These are phyloP conservation scores for Eucalyptus microcorys DNA, from an alignment of 345 rosid genomes.

Conservation along the genomic window DNA sequence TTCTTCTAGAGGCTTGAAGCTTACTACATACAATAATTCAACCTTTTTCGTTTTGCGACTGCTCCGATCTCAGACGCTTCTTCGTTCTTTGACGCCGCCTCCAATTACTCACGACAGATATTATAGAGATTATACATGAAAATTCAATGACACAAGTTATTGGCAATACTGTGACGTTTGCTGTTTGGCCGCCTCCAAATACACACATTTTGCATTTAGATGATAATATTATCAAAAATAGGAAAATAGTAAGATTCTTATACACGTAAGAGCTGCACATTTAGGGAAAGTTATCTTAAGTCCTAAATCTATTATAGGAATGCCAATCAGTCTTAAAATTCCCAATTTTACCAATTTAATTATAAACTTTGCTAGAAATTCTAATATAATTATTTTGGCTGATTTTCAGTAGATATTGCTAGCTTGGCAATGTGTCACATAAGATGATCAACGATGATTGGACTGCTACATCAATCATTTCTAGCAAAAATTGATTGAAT, in stretches of 20 bases:
- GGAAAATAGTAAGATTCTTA: neutral
- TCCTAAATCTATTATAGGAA: no score
- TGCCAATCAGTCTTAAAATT: neutral
- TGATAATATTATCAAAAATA: neutral
- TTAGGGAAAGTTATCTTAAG: neutral
- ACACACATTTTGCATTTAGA: neutral
- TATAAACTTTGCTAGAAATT: neutral
- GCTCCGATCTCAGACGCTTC: neutral
- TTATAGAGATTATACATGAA: neutral
- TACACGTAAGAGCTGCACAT: neutral
- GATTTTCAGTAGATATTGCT: neutral
- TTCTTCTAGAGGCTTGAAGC: neutral
- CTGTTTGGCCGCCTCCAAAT: neutral
- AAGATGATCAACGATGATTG: neutral
- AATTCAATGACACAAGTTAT: neutral
- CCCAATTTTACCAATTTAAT: no score
- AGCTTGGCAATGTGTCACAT: neutral
- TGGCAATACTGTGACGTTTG: neutral
- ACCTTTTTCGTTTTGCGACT: neutral
- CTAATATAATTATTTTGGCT: neutral
- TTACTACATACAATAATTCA: neutral
- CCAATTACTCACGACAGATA: neutral
- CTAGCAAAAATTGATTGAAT: neutral
- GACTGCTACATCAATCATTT: no score
- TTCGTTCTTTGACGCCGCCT: neutral